Evolutionary conservation across 2,329 filamentous ascomycete species (phyloP).

Genomic region (Claviceps quebecensis): DNA sequence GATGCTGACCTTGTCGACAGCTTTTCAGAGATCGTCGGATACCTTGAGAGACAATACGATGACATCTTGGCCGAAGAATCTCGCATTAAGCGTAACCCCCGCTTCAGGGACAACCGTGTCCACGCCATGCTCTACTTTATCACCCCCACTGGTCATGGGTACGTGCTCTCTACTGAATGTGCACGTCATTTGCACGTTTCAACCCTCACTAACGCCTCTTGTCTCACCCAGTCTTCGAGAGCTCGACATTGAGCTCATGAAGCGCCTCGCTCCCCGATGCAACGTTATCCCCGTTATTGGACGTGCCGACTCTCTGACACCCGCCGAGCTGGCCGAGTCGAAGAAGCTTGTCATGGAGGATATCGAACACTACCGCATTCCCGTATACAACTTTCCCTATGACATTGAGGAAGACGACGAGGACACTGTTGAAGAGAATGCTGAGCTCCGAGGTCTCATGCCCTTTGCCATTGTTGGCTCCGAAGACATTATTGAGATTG

Average conservation of each 20-base stretch:
- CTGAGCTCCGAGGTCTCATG: slow-evolving; percentile 93
- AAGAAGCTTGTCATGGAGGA: slow-evolving; percentile 99
- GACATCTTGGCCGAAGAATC: slow-evolving; percentile 98
- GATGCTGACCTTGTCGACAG: slow-evolving; percentile 27
- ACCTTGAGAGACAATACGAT: slow-evolving; percentile 98
- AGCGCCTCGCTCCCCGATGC: slow-evolving; percentile 91
- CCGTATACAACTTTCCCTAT: slow-evolving; percentile 99
- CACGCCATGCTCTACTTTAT: slow-evolving; percentile 99
- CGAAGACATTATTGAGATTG: slow-evolving; percentile 88
- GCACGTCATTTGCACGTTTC: not conserved
- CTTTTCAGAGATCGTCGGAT: slow-evolving; percentile 95
- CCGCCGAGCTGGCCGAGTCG: slow-evolving; percentile 90
- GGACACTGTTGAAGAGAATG: slow-evolving; percentile 98
- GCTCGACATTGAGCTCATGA: slow-evolving; percentile 99
- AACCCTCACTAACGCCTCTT: not conserved
- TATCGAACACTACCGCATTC: slow-evolving; percentile 98
- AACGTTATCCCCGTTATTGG: slow-evolving; percentile 99
- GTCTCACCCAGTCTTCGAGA: slow-evolving; percentile 62
- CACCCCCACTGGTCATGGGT: slow-evolving; percentile 92
- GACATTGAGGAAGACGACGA: slow-evolving; percentile 99
- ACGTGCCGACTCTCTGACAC: slow-evolving; percentile 93
- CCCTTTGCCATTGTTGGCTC: slow-evolving; percentile 98
- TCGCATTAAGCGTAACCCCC: slow-evolving; percentile 99
- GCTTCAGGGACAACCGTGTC: slow-evolving; percentile 97
- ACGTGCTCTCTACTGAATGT: slow-evolving; percentile 18